These are phyloP conservation scores for Suhomyces pyralidae DNA, from an alignment of 805 yeast species.

Conservation along the genomic window DNA sequence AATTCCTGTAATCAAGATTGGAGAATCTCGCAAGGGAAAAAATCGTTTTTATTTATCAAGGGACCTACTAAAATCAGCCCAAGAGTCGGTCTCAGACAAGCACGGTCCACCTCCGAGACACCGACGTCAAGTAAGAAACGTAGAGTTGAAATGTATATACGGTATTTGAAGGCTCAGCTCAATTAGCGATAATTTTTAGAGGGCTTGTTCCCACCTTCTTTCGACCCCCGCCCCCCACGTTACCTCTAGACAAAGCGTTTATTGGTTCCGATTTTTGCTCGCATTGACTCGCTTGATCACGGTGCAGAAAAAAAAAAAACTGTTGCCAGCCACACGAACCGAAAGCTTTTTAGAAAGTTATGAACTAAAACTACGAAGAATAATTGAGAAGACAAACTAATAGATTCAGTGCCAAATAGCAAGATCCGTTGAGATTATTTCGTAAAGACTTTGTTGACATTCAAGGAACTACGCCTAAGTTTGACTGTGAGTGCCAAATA, in stretches of 20 bases:
- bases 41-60: neutral
- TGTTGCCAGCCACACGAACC: slow-evolving; percentile 1
- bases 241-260: neutral
- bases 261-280: neutral
- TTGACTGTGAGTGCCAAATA: neutral
- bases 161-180: neutral
- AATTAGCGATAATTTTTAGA: neutral
- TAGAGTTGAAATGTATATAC: neutral
- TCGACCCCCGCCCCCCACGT: neutral
- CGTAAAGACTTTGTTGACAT: neutral
- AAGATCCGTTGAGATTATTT: neutral
- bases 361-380: neutral
- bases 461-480: neutral
- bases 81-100: neutral
- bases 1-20: neutral
- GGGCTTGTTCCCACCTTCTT: neutral
- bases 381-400: neutral
- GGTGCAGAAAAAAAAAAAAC: slow-evolving; percentile 3
- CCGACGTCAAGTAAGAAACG: neutral
- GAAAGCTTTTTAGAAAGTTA: neutral
- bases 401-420: neutral
- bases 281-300: slow-evolving; percentile 2
- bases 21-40: neutral
- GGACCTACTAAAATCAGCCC: neutral
- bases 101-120: neutral